A percentile compares a stretch with the other conserved stretches of the same genome.
Conservation (phyloP, 495 filamentous ascomycete species). For the Cercophora scortea region DNA sequence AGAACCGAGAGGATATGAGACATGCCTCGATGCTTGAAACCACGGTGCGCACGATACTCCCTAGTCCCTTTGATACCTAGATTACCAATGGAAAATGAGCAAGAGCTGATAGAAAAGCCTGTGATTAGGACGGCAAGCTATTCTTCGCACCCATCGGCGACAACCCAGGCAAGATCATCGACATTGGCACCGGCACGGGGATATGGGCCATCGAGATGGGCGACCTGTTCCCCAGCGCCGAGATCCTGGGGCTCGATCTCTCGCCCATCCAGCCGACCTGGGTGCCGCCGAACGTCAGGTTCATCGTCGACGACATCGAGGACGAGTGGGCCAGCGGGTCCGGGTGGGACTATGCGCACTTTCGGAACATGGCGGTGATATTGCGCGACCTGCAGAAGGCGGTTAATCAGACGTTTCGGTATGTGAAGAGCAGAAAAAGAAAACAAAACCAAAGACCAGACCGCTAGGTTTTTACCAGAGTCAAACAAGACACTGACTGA, state of each 20-base stretch:
- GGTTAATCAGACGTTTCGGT: conserved; percentile 24
- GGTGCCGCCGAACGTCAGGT: conserved; percentile 32
- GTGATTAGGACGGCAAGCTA: conserved; percentile 28
- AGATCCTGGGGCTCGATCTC: conserved; percentile 26
- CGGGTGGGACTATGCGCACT: conserved; percentile 31
- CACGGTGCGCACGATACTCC: conserved; percentile 7
- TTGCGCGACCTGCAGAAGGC: conserved; percentile 12
- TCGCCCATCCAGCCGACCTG: conserved; percentile 34
- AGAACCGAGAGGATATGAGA: conserved; percentile 38
- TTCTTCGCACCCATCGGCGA: conserved; percentile 32
- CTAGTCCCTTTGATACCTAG: too few species aligned
- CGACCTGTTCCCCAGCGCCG: conserved; percentile 27
- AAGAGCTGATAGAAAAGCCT: not conserved
- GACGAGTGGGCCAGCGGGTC: conserved; percentile 27
- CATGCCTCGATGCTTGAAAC: conserved; percentile 24
- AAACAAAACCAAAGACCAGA: too few species aligned
- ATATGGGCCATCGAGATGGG: conserved; percentile 41
- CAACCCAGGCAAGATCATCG: conserved; percentile 35
- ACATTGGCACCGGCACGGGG: conserved; percentile 50
- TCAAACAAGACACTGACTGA: not conserved
- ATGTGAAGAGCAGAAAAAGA: too few species aligned
- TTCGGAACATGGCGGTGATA: conserved; percentile 22
- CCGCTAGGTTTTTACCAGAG: too few species aligned
- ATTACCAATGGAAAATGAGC: too few species aligned
- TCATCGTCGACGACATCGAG: conserved; percentile 37